A percentile compares a stretch with the other conserved stretches of the same genome.
phyloP scores from a whole-genome alignment of 208 protist species.

The Phytomonas francai region DNA sequence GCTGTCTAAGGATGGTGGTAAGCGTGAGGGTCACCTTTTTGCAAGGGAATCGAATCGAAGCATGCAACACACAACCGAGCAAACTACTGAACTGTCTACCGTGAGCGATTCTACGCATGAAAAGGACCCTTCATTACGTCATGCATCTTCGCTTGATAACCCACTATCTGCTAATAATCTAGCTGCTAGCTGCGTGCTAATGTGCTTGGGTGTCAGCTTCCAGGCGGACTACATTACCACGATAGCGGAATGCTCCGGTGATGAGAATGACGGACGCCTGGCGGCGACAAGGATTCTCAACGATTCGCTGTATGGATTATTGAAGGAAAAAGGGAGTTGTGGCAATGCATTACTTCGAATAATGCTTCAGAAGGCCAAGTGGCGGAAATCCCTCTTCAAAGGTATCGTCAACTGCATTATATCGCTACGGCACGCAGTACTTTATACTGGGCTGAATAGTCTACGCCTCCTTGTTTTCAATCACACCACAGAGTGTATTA shows the following conservation, averaged over 20 bases:
- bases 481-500: slow-evolving; percentile 30
- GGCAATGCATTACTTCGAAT: slow-evolving; percentile 22
- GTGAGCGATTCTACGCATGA: slow-evolving; percentile 5
- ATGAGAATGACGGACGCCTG: slow-evolving; percentile 59
- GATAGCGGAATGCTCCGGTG: slow-evolving; percentile 55
- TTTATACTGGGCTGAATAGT: slow-evolving; percentile 85
- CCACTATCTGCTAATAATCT: not conserved
- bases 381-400: slow-evolving; percentile 63
- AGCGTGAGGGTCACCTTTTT: not conserved
- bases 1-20: not conserved
- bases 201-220: slow-evolving; percentile 36
- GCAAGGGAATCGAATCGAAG: not conserved
- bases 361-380: slow-evolving; percentile 23
- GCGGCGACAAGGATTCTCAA: slow-evolving; percentile 54
- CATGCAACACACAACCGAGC: not conserved
- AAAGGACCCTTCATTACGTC: slow-evolving; percentile 6
- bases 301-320: slow-evolving; percentile 39
- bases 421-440: slow-evolving; percentile 68
- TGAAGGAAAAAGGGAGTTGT: slow-evolving; percentile 13
- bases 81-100: not conserved
- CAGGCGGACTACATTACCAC: slow-evolving; percentile 57
- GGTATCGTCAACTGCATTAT: slow-evolving; percentile 89
- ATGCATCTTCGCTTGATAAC: slow-evolving; percentile 11
- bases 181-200: slow-evolving; percentile 29
- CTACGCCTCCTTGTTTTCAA: slow-evolving; percentile 68